These are phyloP conservation scores for Ganoderma lucidum DNA, from an alignment of 1,284 basidiomycete species.

Conservation along the genomic window DNA sequence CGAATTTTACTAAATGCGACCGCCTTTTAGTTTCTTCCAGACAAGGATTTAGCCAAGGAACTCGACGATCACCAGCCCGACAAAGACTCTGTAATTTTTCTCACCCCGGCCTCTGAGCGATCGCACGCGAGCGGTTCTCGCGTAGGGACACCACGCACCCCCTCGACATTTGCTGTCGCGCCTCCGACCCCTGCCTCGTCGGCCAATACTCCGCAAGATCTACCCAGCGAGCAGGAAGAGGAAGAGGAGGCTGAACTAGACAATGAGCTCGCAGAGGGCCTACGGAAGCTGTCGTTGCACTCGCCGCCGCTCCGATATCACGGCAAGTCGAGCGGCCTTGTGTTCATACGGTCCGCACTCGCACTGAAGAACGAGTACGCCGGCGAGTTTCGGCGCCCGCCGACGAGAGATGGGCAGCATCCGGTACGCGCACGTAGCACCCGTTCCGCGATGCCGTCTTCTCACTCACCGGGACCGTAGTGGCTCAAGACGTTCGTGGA, in stretches of 20 bases:
- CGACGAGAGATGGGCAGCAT: constrained; percentile 7
- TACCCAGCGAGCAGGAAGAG: neutral
- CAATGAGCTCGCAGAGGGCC: constrained; percentile 24
- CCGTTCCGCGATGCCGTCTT: neutral
- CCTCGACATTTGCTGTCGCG: constrained; percentile 7
- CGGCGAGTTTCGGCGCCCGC: constrained; percentile 18
- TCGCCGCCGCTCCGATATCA: constrained; percentile 50
- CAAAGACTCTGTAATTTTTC: neutral
- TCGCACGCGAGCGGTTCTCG: constrained; percentile 16
- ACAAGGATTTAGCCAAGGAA: constrained; percentile 52
- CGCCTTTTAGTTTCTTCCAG: constrained; percentile 46
- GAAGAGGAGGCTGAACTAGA: neutral
- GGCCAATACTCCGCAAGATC: neutral
- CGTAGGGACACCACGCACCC: constrained; percentile 23
- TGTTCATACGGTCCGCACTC: constrained; percentile 55
- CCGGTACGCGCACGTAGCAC: constrained; percentile 23
- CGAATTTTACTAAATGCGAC: neutral
- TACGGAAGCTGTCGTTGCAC: constrained; percentile 37
- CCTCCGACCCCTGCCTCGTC: constrained; percentile 25
- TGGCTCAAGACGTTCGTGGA: neutral
- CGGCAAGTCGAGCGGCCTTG: constrained; percentile 59
- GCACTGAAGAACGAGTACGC: constrained; percentile 46
- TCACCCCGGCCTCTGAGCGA: constrained; percentile 35
- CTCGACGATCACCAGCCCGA: constrained; percentile 31
- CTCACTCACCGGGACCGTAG: neutral